Evolutionary conservation across 225 moss, liverwort and hornwort species (phyloP).

Genomic region (Takakia lepidozioides): DNA sequence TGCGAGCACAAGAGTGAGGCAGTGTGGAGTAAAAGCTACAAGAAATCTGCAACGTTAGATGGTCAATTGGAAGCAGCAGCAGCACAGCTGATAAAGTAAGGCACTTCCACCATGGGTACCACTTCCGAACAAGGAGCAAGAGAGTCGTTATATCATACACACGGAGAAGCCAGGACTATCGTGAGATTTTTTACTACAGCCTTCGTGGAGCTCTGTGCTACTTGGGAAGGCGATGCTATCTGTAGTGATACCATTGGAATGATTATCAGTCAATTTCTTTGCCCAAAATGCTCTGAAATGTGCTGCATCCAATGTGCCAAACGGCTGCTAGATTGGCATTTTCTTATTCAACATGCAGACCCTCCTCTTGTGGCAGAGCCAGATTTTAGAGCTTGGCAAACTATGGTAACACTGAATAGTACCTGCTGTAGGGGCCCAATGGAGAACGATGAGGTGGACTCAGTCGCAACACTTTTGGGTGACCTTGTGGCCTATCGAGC

Average conservation of each 20-base stretch:
- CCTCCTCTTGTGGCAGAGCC: neutral
- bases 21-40: too few relatives aligned
- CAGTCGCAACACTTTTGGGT: constrained; percentile 71
- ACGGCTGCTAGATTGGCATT: neutral
- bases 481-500: constrained; percentile 89
- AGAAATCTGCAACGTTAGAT: too few relatives aligned
- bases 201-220: constrained; percentile 92
- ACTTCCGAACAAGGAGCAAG: constrained; percentile 80
- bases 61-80: constrained; percentile 33
- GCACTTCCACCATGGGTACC: constrained; percentile 75
- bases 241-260: constrained; percentile 26
- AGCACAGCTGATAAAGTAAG: too few relatives aligned
- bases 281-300: neutral
- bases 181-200: constrained; percentile 80
- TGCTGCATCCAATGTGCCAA: neutral
- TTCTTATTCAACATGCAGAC: neutral
- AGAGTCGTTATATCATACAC: constrained; percentile 69
- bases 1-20: too few relatives aligned
- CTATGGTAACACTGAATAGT: neutral
- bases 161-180: constrained; percentile 81
- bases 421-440: constrained; percentile 35
- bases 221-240: constrained; percentile 60
- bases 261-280: neutral
- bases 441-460: constrained; percentile 67
- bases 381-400: neutral